phyloP scores from a whole-genome alignment of 257 asterid species.

The Phtheirospermum japonicum region DNA sequence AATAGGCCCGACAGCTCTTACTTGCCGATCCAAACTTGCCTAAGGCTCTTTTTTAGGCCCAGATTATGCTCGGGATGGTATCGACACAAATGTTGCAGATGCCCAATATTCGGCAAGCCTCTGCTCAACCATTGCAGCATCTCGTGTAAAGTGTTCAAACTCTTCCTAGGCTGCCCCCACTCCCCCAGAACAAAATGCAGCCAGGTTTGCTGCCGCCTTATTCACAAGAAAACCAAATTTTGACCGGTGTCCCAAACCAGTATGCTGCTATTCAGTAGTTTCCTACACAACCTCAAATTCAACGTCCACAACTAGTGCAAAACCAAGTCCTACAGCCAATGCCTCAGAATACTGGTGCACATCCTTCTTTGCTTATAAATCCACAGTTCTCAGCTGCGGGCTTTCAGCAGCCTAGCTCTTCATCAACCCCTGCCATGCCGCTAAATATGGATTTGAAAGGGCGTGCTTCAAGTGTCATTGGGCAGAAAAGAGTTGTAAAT shows the following conservation, averaged over 20 bases:
- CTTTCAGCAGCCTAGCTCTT: conserved; percentile 53
- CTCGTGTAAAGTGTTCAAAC: conserved; percentile 45
- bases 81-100: conserved; percentile 77
- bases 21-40: conserved; percentile 65
- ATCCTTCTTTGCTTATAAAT: conserved; percentile 33
- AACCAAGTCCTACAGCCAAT: conserved; percentile 47
- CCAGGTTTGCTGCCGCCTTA: conserved; percentile 31
- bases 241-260: conserved; percentile 42
- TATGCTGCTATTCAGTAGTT: conserved; percentile 41
- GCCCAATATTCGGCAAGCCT: conserved; percentile 65
- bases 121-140: conserved; percentile 44
- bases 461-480: conserved; percentile 32
- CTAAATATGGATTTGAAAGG: too few relatives aligned
- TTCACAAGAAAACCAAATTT: conserved; percentile 43
- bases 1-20: conserved; percentile 67
- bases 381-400: conserved; percentile 43
- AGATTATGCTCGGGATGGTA: conserved; percentile 76
- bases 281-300: conserved; percentile 55
- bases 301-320: conserved; percentile 48
- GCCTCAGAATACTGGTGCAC: conserved; percentile 35
- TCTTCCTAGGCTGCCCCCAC: conserved; percentile 71
- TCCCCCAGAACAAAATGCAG: conserved; percentile 54
- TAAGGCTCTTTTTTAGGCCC: conserved; percentile 87
- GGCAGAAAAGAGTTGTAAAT: conserved; percentile 30
- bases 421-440: conserved; percentile 36